Conservation (phyloP, 768 basidiomycete genomes). For the Trametes meyenii region DNA sequence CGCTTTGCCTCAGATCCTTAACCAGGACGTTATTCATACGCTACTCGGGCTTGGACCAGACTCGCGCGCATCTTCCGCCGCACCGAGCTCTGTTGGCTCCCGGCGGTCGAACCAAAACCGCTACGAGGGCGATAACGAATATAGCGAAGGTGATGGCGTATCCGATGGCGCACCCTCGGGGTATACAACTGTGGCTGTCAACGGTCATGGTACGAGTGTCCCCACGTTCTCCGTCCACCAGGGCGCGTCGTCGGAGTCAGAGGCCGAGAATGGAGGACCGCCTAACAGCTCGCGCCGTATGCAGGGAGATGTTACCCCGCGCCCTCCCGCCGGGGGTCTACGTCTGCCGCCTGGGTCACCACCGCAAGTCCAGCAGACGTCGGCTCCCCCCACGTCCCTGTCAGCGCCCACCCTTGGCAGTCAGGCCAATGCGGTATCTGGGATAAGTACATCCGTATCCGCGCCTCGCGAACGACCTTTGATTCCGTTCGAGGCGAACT, state of each 20-base stretch:
- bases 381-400: background rate
- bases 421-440: background rate
- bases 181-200: conserved; percentile 19
- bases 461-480: conserved; percentile 35
- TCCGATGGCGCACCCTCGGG: conserved; percentile 27
- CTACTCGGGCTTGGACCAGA: conserved; percentile 56
- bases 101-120: conserved; percentile 28
- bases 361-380: background rate
- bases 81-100: conserved; percentile 32
- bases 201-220: conserved; percentile 1
- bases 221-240: conserved; percentile 24
- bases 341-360: conserved; percentile 26
- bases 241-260: conserved; percentile 11
- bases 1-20: conserved; percentile 64
- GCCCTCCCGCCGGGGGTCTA: conserved; percentile 39
- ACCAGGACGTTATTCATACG: conserved; percentile 67
- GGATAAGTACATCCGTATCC: background rate
- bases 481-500: conserved; percentile 64
- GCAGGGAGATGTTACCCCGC: conserved; percentile 62
- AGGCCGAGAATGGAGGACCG: conserved; percentile 2
- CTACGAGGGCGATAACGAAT: conserved; percentile 42
- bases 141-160: conserved; percentile 32
- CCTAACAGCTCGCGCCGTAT: conserved; percentile 20
- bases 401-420: conserved; percentile 13
- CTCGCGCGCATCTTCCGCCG: conserved; percentile 37